Evolutionary conservation across 441 rosid species (phyloP).

Genomic region (Adansonia rubrostipa): DNA sequence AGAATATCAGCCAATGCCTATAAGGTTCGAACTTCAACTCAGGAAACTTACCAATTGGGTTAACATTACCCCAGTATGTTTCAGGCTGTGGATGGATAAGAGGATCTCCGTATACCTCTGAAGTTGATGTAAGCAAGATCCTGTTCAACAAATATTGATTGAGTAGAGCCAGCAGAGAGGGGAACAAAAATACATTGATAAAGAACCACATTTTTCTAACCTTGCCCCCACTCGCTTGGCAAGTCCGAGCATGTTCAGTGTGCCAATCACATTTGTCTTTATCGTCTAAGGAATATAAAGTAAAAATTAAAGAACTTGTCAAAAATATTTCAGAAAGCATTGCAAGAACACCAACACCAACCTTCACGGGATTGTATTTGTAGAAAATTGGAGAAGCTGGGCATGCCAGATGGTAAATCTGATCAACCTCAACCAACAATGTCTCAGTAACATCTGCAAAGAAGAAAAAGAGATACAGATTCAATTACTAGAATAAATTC

Average conservation of each 20-base stretch:
- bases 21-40: background rate
- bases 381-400: slow-evolving; percentile 99
- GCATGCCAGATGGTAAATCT: slow-evolving; percentile 95
- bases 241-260: slow-evolving; percentile 94
- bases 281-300: slow-evolving; percentile 60
- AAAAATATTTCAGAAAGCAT: slow-evolving; percentile 9
- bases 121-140: slow-evolving; percentile 94
- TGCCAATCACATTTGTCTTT: slow-evolving; percentile 94
- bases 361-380: slow-evolving; percentile 97
- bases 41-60: slow-evolving; percentile 78
- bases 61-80: slow-evolving; percentile 98
- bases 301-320: background rate
- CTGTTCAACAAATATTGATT: slow-evolving; percentile 38
- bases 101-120: slow-evolving; percentile 97
- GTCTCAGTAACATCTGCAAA: slow-evolving; percentile 84
- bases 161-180: slow-evolving; percentile 14
- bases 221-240: slow-evolving; percentile 98
- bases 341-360: slow-evolving; percentile 29
- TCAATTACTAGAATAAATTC: background rate
- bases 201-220: slow-evolving; percentile 36
- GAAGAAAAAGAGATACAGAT: slow-evolving; percentile 3
- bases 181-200: slow-evolving; percentile 17
- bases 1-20: background rate
- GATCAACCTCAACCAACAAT: slow-evolving; percentile 85
- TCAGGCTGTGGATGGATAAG: slow-evolving; percentile 89